Percentiles rank a stretch among this genome's conserved stretches.
These are phyloP conservation scores for Cercospora zeina DNA, from an alignment of 2,329 filamentous ascomycete genomes.

Conservation along the genomic window DNA sequence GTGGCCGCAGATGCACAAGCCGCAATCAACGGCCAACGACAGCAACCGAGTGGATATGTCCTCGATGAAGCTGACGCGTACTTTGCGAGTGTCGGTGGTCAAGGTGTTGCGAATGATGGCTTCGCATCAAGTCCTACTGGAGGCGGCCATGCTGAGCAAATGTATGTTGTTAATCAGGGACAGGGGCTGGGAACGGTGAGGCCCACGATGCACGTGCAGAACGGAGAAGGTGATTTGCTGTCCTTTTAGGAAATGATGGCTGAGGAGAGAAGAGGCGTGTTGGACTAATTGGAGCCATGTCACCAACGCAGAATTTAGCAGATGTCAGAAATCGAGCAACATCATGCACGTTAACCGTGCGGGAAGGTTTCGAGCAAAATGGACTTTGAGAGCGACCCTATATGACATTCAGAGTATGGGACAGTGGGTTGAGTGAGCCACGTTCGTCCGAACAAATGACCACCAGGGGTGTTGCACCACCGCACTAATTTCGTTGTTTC, in stretches of 20 bases:
- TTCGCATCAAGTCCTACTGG: conserved; percentile 41
- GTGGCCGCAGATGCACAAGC: conserved; percentile 54
- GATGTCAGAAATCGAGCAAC: too few species aligned
- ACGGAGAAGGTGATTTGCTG: conserved; percentile 42
- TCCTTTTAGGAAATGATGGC: conserved; percentile 35
- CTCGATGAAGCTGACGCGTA: conserved; percentile 84
- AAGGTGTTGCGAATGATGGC: conserved; percentile 66
- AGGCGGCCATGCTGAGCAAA: conserved; percentile 45
- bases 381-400: too few species aligned
- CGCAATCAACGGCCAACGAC: conserved; percentile 54
- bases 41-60: conserved; percentile 31
- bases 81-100: conserved; percentile 72
- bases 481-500: too few species aligned
- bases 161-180: conserved; percentile 77
- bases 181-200: conserved; percentile 74
- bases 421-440: too few species aligned
- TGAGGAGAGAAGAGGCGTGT: background rate
- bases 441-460: too few species aligned
- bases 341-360: too few species aligned
- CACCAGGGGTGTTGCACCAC: too few species aligned
- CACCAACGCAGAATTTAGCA: too few species aligned
- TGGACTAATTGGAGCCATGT: background rate
- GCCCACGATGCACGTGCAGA: conserved; percentile 63
- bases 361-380: too few species aligned
- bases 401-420: too few species aligned